Evolutionary conservation across 2,329 filamentous ascomycete genomes (phyloP).

Genomic region (Hypomyces rosellus): DNA sequence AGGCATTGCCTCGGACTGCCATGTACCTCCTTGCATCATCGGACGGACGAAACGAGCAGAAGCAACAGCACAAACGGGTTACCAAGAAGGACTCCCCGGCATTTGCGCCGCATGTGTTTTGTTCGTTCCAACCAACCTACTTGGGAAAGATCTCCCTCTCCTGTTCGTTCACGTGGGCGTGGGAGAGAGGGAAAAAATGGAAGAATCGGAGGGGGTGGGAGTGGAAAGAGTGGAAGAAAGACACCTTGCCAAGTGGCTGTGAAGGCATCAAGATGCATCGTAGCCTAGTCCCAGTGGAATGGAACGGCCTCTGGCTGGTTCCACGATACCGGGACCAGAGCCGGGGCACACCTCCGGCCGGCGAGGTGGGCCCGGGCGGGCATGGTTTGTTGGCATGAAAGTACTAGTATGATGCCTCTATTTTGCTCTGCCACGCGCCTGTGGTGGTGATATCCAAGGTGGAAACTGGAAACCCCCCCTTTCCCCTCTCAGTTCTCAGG

Average conservation of each 20-base stretch:
- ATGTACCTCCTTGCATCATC: too few relatives aligned
- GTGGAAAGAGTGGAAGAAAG: neutral
- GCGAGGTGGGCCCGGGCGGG: conserved; percentile 10
- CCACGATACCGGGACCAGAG: conserved; percentile 1
- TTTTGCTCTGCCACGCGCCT: neutral
- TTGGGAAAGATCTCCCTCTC: too few relatives aligned
- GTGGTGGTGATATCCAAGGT: too few relatives aligned
- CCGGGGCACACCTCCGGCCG: conserved; percentile 5
- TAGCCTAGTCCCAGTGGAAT: conserved; percentile 10
- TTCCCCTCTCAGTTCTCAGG: too few relatives aligned
- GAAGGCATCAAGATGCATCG: conserved; percentile 3
- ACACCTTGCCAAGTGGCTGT: conserved; percentile 10
- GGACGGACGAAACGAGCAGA: too few relatives aligned
- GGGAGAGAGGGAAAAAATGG: too few relatives aligned
- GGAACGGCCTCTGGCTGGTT: conserved; percentile 9
- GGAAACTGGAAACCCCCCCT: too few relatives aligned
- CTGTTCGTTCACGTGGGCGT: neutral
- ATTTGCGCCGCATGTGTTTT: neutral
- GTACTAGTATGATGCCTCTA: too few relatives aligned
- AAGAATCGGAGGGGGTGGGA: neutral
- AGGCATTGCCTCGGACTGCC: too few relatives aligned
- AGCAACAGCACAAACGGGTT: too few relatives aligned
- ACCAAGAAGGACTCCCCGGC: neutral
- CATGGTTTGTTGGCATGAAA: neutral
- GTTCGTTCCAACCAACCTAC: too few relatives aligned